Evolutionary conservation across 2,329 filamentous ascomycete genomes (phyloP), one percentile per base, ranked within the genome.

Genomic region (Aspergillus sp.): DNA sequence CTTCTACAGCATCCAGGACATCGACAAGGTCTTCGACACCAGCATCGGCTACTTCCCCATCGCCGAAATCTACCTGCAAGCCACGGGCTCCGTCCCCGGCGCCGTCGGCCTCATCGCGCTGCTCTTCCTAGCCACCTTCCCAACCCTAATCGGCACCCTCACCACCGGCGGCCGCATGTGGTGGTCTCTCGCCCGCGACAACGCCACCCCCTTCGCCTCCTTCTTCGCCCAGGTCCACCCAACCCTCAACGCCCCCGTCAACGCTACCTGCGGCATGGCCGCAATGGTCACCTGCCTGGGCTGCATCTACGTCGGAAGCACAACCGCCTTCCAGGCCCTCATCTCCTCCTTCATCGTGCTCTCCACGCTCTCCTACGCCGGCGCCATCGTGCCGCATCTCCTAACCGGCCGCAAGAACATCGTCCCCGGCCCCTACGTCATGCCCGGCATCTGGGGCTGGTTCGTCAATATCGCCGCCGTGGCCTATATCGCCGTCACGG

Each of bases 291-390:
- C 85, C 0, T 68, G 87, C 3, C 76, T 90, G 0, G 87, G 86
- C 0, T 79, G 78, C 43, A 86, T 90, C 45, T 89, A 89, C 62
- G 80, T 90, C 1, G 87, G 84, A n/a, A 85, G 79, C 59, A 81
- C 79, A 1, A 87, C 85, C 0, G 88, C 88, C 0, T 90, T 90
- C 73, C 82, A 84, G 43, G 87, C 87, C 0, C 84, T 90, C 25
- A 82, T 89, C 7, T 85, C 85, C 9, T 81, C 78, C 0, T 87
- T 84, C 68, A 79, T 84, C 52, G 77, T 86, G 14, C 75, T 87
- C 0, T 76, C 76, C 3, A 81, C 81, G 0, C 66, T 82, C 9
- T 87, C 84, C 0, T 90, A 87, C 68, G 76, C 88, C 3, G 83
- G 84, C 0, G 85, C 86, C 6, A 86, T 90, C 54, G 71, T 90